A percentile compares a stretch with the other conserved stretches of the same genome.
phyloP scores from a whole-genome alignment of 2,329 filamentous ascomycete genomes.

The Fusarium sp. region DNA sequence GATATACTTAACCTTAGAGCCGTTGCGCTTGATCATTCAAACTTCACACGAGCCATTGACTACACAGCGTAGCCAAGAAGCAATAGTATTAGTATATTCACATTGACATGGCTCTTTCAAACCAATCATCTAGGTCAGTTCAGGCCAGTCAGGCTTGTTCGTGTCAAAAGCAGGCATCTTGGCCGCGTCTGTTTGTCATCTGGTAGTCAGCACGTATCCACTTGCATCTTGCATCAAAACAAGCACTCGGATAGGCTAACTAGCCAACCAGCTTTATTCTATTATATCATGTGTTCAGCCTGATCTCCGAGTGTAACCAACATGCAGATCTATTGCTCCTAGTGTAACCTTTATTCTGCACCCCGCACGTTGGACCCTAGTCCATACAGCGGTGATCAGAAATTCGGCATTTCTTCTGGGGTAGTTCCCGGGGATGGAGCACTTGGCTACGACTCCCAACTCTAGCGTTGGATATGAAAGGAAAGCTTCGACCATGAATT shows the following conservation, averaged over 20 bases:
- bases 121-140: too few species aligned
- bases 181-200: background rate
- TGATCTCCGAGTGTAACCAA: background rate
- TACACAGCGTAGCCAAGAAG: too few species aligned
- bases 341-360: conserved; percentile 14
- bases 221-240: background rate
- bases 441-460: conserved; percentile 25
- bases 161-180: background rate
- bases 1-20: too few species aligned
- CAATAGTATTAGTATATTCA: too few species aligned
- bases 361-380: conserved; percentile 27
- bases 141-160: too few species aligned
- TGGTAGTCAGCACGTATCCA: background rate
- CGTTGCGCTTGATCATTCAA: too few species aligned
- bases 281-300: background rate
- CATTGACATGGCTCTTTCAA: too few species aligned
- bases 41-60: too few species aligned
- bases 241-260: background rate
- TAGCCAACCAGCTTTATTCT: too few species aligned
- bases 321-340: conserved; percentile 34
- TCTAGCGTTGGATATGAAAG: conserved; percentile 25
- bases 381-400: background rate
- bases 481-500: background rate
- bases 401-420: too few species aligned
- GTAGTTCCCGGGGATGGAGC: too few species aligned